Conservation (phyloP, 177 flowering plant genomes). For the Vitis hybrid region DNA sequence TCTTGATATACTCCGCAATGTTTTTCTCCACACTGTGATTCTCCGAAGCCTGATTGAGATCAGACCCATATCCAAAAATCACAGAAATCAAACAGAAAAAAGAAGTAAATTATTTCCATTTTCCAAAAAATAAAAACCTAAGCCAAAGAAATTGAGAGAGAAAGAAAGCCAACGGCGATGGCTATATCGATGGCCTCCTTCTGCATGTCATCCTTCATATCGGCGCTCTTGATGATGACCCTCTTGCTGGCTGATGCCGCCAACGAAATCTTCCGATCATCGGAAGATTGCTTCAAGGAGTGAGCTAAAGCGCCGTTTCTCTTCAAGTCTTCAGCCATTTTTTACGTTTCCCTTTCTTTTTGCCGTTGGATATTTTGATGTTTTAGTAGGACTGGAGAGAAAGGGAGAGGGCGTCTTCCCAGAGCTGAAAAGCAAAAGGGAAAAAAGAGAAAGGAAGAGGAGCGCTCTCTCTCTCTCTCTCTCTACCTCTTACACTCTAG, state of each 20-base stretch:
- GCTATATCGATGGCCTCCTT: slow-evolving; percentile 87
- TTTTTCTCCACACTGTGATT: slow-evolving; percentile 86
- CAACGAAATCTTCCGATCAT: slow-evolving; percentile 48
- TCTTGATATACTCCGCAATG: slow-evolving; percentile 90
- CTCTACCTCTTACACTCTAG: too few relatives aligned
- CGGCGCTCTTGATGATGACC: slow-evolving; percentile 83
- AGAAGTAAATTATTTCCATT: background rate
- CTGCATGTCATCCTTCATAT: slow-evolving; percentile 85
- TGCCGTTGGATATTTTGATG: background rate
- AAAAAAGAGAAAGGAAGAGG: too few relatives aligned
- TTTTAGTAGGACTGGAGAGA: too few relatives aligned
- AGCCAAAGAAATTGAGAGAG: background rate
- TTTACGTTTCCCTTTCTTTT: slow-evolving; percentile 2
- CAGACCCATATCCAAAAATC: background rate
- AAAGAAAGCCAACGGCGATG: slow-evolving; percentile 39
- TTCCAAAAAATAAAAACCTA: background rate
- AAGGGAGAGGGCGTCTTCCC: too few relatives aligned
- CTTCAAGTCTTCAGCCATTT: slow-evolving; percentile 55
- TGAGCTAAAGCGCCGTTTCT: slow-evolving; percentile 29
- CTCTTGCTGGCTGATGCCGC: slow-evolving; percentile 37
- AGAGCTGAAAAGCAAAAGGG: too few relatives aligned
- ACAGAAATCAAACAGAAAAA: background rate
- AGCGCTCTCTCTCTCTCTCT: too few relatives aligned
- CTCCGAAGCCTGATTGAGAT: slow-evolving; percentile 64
- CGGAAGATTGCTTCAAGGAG: slow-evolving; percentile 25